These are phyloP conservation scores for Stephanodiscus triporus DNA, from an alignment of 108 stramenopile species.

Conservation along the genomic window DNA sequence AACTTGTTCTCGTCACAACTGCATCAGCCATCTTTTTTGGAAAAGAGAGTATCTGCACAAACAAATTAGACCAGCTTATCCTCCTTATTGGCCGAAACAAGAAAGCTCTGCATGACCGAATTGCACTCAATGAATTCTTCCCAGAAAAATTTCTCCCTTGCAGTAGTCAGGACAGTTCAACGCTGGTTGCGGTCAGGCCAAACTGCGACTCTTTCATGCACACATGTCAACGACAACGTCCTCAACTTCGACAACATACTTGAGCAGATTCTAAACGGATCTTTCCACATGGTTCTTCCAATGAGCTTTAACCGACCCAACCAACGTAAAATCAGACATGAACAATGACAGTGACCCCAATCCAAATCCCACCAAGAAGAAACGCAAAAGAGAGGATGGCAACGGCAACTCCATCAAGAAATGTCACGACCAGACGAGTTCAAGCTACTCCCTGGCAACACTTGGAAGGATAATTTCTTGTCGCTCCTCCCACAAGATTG, in stretches of 20 bases:
- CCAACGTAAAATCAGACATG: neutral
- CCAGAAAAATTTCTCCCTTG: constrained; percentile 2
- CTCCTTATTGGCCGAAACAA: neutral
- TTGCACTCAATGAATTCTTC: constrained; percentile 2
- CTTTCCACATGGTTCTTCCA: neutral
- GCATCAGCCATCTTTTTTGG: neutral
- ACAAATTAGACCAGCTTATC: neutral
- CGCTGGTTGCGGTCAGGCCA: neutral
- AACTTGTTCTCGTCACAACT: neutral
- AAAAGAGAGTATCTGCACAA: neutral
- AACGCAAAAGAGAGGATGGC: no score
- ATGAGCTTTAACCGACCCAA: neutral
- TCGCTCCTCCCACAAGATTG: no score
- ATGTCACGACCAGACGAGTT: no score
- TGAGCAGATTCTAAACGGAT: neutral
- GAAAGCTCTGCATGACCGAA: neutral
- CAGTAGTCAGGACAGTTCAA: constrained; percentile 4
- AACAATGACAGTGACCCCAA: no score
- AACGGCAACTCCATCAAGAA: no score
- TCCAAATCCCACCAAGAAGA: no score
- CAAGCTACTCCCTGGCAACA: no score
- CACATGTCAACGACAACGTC: neutral
- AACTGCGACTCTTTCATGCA: neutral
- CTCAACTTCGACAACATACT: neutral
- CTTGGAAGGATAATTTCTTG: no score